Evolutionary conservation across 768 basidiomycete species (phyloP).

Genomic region (Lentinula edodes): DNA sequence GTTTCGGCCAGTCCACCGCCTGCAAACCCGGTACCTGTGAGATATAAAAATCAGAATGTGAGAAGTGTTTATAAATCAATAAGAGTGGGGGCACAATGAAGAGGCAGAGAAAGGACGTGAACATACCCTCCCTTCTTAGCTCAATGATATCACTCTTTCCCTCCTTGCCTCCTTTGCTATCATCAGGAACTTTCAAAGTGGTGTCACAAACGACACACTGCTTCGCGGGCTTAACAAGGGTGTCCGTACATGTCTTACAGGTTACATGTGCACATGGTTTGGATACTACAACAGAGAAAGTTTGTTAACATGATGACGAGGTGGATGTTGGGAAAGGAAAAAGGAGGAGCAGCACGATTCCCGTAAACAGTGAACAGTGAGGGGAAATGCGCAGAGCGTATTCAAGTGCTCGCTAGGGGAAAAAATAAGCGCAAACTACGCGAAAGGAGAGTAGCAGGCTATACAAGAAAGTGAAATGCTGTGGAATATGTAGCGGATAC

Average conservation of each 20-base stretch:
- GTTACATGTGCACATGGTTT: slow-evolving; percentile 88
- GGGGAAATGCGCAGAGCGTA: neutral
- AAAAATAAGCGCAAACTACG: no score
- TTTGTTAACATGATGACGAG: neutral
- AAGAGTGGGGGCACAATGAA: neutral
- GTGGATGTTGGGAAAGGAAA: no score
- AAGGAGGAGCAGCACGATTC: no score
- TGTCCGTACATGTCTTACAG: slow-evolving; percentile 88
- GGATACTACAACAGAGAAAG: slow-evolving; percentile 45
- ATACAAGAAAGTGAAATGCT: no score
- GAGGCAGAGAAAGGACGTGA: neutral
- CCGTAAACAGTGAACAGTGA: no score
- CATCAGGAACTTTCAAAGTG: slow-evolving; percentile 23
- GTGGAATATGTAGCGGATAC: no score
- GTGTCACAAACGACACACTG: slow-evolving; percentile 88
- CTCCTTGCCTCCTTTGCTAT: neutral
- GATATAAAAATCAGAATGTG: neutral
- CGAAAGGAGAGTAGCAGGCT: no score
- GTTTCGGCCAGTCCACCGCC: slow-evolving; percentile 94
- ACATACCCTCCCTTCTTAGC: slow-evolving; percentile 78
- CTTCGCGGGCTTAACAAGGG: slow-evolving; percentile 69
- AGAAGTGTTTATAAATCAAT: neutral
- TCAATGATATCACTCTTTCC: slow-evolving; percentile 73
- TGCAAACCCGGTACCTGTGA: slow-evolving; percentile 84
- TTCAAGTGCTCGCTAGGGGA: no score